Base-by-base conservation (phyloP, 768 basidiomycete species). In the Mycena vulgaris region DNA sequence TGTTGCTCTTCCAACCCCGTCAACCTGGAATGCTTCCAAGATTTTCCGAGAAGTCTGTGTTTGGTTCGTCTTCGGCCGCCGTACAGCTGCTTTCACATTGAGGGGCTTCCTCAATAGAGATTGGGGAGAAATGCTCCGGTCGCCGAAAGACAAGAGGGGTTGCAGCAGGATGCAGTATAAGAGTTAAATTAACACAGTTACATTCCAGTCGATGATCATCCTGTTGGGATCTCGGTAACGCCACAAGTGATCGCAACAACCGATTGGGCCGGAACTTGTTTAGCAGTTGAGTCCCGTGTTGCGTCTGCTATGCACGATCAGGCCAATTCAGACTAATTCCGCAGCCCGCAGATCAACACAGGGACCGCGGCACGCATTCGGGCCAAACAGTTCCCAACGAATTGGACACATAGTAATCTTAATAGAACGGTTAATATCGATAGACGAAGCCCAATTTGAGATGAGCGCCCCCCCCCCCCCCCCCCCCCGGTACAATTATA, bases 1-100 rank as follows among this genome's bases (percentile, higher is more conserved):
- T 55, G 53, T 55, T 37, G 53, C 53, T 35, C 53, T 55, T 55
- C 35, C 53, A 55, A 55, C 37, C 35, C 53, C 33, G 53, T 55
- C 33, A 25, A 35, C 53, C 35, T 55, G 53, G 53, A 55, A 55
- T 35, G 21, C 53, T 33, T 37, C 51, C 28, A 28, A 6, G 51
- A 52, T 52, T 31, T 31, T 52, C 51, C 28, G 14, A 52, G 28
- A 31, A 52, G 27, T 21, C 51, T 52, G 17, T 52, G 28, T 52
- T 42, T 42, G 42, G 42, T 37, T 37, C 35, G 35, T 37, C 35
- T 37, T 37, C 35, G 47, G 47, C 47, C 47, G 47, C 25, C 23
- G 47, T 48, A 48, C 47, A 48, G 47, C 47, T 48, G 47, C 23
- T 48, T 48, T 48, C 47, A 48, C 47, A 48, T 48, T 48, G 47